These are phyloP conservation scores for Diutina ranongensis DNA, from an alignment of 1,139 yeast species.

Conservation along the genomic window DNA sequence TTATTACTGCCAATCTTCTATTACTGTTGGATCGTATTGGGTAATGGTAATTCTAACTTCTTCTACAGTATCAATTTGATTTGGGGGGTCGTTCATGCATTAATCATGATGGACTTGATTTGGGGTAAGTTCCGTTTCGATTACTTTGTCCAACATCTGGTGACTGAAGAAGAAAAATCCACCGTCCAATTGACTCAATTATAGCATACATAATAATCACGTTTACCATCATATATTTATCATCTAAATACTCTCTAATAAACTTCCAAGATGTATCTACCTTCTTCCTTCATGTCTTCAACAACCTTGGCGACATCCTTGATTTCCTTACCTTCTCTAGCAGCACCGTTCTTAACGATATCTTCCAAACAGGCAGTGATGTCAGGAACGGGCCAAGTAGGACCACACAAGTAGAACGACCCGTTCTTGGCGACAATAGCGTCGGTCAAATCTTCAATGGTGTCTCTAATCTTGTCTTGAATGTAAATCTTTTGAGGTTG, in stretches of 20 bases:
- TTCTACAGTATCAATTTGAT: constrained; percentile 88
- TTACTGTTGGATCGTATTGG: constrained; percentile 88
- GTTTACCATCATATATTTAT: not conserved
- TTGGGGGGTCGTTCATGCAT: constrained; percentile 61
- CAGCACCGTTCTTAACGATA: constrained; percentile 64
- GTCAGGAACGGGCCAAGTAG: constrained; percentile 99
- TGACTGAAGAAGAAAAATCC: not conserved
- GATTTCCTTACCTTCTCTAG: constrained; percentile 49
- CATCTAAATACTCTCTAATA: constrained; percentile 31
- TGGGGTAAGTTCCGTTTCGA: constrained; percentile 76
- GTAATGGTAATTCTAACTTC: constrained; percentile 93
- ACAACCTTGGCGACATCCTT: constrained; percentile 66
- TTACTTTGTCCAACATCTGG: constrained; percentile 28
- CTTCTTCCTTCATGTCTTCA: constrained; percentile 88
- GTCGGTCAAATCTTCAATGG: constrained; percentile 58
- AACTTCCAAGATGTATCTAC: constrained; percentile 89
- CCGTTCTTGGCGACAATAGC: constrained; percentile 76
- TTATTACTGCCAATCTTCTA: constrained; percentile 77
- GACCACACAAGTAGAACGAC: constrained; percentile 94
- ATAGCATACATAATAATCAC: too few species aligned
- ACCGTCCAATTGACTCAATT: not conserved
- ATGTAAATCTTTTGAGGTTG: constrained; percentile 92
- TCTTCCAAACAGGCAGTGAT: constrained; percentile 85
- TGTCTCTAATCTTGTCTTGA: constrained; percentile 84
- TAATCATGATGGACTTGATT: constrained; percentile 61